A percentile compares a stretch with the other conserved stretches of the same genome.
Conservation (phyloP, 257 asterid genomes). For the Penstemon davidsonii region DNA sequence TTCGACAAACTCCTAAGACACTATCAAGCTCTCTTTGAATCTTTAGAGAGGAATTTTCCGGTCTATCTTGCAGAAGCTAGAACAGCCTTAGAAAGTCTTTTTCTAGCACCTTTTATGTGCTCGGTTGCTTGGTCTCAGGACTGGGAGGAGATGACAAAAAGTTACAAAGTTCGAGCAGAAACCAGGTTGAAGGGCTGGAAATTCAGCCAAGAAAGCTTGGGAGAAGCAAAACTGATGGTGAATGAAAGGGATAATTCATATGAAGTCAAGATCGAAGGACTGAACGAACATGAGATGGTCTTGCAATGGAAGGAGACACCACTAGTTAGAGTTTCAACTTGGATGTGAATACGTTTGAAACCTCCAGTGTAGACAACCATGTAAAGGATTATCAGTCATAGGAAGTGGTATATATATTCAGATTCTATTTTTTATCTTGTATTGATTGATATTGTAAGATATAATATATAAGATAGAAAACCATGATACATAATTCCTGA, state of each 20-base stretch:
- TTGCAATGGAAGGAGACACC: constrained; percentile 62
- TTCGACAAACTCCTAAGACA: constrained; percentile 44
- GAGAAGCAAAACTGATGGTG: constrained; percentile 59
- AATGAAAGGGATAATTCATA: constrained; percentile 42
- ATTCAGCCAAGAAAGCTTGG: constrained; percentile 48
- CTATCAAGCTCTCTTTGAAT: constrained; percentile 59
- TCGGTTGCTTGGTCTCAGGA: constrained; percentile 49
- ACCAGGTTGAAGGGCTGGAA: constrained; percentile 32
- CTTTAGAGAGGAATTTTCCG: constrained; percentile 63
- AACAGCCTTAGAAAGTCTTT: constrained; percentile 57
- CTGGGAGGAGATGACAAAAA: constrained; percentile 36
- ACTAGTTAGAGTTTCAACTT: constrained; percentile 62
- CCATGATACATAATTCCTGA: background rate
- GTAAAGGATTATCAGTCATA: no score
- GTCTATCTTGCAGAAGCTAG: constrained; percentile 65
- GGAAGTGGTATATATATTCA: no score
- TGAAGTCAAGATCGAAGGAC: constrained; percentile 36
- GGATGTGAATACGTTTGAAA: constrained; percentile 42
- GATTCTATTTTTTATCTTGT: background rate
- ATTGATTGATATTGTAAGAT: constrained; percentile 1
- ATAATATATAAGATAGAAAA: background rate
- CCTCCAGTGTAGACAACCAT: background rate
- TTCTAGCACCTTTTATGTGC: constrained; percentile 52
- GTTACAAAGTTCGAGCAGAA: background rate
- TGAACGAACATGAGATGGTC: constrained; percentile 49